Conservation (phyloP, 1,284 basidiomycete species). For the Heliocybe sulcata region DNA sequence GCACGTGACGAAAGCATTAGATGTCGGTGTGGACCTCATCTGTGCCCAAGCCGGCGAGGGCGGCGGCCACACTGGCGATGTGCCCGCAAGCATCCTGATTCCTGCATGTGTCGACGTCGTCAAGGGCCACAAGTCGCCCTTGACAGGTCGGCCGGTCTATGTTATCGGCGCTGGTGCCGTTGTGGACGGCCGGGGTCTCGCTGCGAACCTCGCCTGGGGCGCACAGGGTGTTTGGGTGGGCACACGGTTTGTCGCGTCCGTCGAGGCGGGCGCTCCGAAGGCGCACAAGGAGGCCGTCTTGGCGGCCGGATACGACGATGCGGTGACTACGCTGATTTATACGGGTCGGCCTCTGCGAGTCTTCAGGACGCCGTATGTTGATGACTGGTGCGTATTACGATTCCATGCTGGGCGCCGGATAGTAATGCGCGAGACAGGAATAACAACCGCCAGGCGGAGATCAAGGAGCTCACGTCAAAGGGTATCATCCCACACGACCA, state of each 20-base stretch:
- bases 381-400: constrained; percentile 50
- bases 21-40: constrained; percentile 79
- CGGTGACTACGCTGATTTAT: constrained; percentile 76
- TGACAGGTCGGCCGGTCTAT: constrained; percentile 76
- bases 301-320: constrained; percentile 63
- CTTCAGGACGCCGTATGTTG: constrained; percentile 73
- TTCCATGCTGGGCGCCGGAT: constrained; percentile 16
- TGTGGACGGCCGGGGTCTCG: constrained; percentile 80
- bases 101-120: constrained; percentile 83
- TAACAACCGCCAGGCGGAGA: constrained; percentile 63
- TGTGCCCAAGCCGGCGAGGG: constrained; percentile 87
- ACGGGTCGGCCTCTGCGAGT: constrained; percentile 86
- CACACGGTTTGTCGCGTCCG: constrained; percentile 77
- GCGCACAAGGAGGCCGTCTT: constrained; percentile 75
- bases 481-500: constrained; percentile 70
- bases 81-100: constrained; percentile 67
- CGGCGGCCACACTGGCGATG: constrained; percentile 78
- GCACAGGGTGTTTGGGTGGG: constrained; percentile 73
- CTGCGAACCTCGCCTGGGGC: constrained; percentile 79
- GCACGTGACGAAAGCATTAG: constrained; percentile 77
- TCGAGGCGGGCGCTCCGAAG: constrained; percentile 76
- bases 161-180: constrained; percentile 85
- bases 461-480: constrained; percentile 67
- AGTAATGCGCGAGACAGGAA: constrained; percentile 31
- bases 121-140: constrained; percentile 65